These are phyloP conservation scores for Diplogelasinospora grovesii DNA, from an alignment of 495 filamentous ascomycete genomes.

Conservation along the genomic window DNA sequence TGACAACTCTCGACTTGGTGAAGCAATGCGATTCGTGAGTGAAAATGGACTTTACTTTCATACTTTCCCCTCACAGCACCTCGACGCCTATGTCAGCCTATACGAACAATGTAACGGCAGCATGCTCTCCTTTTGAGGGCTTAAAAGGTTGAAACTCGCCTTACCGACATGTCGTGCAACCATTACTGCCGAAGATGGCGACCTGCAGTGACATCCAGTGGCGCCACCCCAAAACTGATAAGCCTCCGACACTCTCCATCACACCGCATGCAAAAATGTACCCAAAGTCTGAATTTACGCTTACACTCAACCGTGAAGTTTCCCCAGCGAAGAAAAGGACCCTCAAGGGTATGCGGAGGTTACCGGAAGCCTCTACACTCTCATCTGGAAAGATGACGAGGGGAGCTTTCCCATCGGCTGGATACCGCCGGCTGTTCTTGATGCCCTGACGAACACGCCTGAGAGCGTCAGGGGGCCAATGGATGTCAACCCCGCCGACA, in stretches of 20 bases:
- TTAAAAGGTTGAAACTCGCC: no score
- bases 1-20: constrained; percentile 29
- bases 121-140: not conserved
- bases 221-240: no score
- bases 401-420: constrained; percentile 55
- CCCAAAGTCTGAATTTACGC: no score
- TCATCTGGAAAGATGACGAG: constrained; percentile 45
- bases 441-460: constrained; percentile 42
- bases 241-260: no score
- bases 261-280: no score
- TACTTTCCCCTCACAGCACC: not conserved
- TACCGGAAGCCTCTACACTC: constrained; percentile 45
- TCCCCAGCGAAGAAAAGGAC: constrained; percentile 58
- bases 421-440: constrained; percentile 50
- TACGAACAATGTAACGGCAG: not conserved
- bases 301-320: constrained; percentile 40
- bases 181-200: no score
- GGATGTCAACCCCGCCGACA: constrained; percentile 40
- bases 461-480: constrained; percentile 45
- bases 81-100: not conserved
- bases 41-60: no score
- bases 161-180: not conserved
- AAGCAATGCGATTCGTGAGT: constrained; percentile 58
- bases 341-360: constrained; percentile 43
- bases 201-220: no score